phyloP scores from a whole-genome alignment of 2,329 filamentous ascomycete genomes.

The Penicillium sp. region DNA sequence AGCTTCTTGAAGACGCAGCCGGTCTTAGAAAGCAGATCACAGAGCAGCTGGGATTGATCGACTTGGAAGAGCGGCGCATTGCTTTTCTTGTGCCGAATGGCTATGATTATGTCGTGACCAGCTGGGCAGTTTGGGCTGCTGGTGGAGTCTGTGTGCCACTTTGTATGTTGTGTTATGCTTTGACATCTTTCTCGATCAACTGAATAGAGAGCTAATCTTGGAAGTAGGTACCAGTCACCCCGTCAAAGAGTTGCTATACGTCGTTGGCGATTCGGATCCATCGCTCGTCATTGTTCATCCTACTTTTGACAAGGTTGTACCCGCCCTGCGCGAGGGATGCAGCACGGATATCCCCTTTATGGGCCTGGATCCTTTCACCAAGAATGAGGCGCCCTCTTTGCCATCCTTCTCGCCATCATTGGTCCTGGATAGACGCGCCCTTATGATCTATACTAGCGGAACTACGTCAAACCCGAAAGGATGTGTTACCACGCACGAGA shows the following conservation, averaged over 20 bases:
- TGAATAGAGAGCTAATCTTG: slow-evolving; percentile 4
- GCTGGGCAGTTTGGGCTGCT: slow-evolving; percentile 44
- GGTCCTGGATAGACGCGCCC: slow-evolving; percentile 30
- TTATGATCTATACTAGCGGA: slow-evolving; percentile 44
- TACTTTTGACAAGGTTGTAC: slow-evolving; percentile 33
- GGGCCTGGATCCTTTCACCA: slow-evolving; percentile 24
- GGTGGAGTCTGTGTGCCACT: slow-evolving; percentile 43
- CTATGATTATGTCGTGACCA: slow-evolving; percentile 41
- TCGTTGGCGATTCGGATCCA: slow-evolving; percentile 41
- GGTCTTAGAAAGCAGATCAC: slow-evolving; percentile 35
- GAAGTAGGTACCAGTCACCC: slow-evolving; percentile 39
- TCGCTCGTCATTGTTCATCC: slow-evolving; percentile 41
- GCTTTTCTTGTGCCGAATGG: slow-evolving; percentile 39
- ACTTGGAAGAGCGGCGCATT: slow-evolving; percentile 38
- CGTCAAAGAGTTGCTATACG: slow-evolving; percentile 40
- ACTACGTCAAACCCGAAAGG: slow-evolving; percentile 42
- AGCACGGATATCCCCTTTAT: slow-evolving; percentile 30
- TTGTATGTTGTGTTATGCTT: slow-evolving; percentile 28
- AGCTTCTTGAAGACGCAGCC: slow-evolving; percentile 39
- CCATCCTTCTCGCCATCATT: slow-evolving; percentile 31
- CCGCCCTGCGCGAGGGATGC: slow-evolving; percentile 29
- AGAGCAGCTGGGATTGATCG: slow-evolving; percentile 26
- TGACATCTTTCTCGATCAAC: neutral
- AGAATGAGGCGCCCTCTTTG: slow-evolving; percentile 20
- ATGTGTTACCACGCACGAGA: slow-evolving; percentile 43